Evolutionary conservation across 1,139 yeast species (phyloP).

Genomic region (Scheffersomyces quercinus): DNA sequence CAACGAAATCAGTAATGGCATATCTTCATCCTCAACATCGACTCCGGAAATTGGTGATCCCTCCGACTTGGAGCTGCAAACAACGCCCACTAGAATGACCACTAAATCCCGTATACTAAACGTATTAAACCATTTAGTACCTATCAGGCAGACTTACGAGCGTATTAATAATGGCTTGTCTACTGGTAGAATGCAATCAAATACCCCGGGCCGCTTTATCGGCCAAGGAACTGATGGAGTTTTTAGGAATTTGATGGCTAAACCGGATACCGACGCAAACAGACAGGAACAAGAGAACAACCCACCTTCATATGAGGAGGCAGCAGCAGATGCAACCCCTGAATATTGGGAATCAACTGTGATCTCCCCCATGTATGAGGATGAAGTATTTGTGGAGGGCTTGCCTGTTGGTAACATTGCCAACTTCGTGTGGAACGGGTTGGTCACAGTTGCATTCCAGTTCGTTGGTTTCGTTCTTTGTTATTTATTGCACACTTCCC

Average conservation of each 20-base stretch:
- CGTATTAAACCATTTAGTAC: constrained; percentile 36
- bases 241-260: constrained; percentile 86
- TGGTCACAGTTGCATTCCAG: constrained; percentile 88
- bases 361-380: constrained; percentile 77
- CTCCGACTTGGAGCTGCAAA: constrained; percentile 24
- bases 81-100: constrained; percentile 16
- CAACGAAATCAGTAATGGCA: too few relatives aligned
- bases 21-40: too few relatives aligned
- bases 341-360: constrained; percentile 96
- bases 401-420: constrained; percentile 93
- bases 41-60: constrained; percentile 1
- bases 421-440: constrained; percentile 84
- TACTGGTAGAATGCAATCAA: constrained; percentile 48
- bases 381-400: constrained; percentile 93
- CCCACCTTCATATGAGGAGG: constrained; percentile 96
- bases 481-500: constrained; percentile 89
- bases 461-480: constrained; percentile 91
- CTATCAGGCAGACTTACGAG: constrained; percentile 47
- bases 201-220: constrained; percentile 45
- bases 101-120: constrained; percentile 33
- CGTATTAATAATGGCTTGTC: constrained; percentile 43
- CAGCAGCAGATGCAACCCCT: constrained; percentile 92
- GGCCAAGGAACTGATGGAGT: constrained; percentile 84
- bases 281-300: constrained; percentile 42
- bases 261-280: constrained; percentile 60